phyloP scores from a whole-genome alignment of 805 yeast genomes.

The Nakazawaea ernobii region DNA sequence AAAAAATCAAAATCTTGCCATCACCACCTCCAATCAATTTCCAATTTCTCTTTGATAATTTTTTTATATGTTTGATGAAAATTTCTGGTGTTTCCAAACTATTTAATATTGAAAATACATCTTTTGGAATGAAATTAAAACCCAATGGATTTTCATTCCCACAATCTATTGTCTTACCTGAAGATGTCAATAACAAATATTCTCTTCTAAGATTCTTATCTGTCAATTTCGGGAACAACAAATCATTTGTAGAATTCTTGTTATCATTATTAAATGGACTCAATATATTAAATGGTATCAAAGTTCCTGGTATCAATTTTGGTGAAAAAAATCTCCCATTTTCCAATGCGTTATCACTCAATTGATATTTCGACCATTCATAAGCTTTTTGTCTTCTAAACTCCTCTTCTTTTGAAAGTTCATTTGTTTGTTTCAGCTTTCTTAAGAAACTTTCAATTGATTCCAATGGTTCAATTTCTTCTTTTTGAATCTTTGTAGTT shows the following conservation, averaged over 20 bases:
- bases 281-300: slow-evolving; percentile 17
- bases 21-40: slow-evolving; percentile 47
- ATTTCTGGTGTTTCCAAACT: slow-evolving; percentile 32
- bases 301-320: slow-evolving; percentile 26
- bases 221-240: slow-evolving; percentile 15
- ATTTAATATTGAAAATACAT: slow-evolving; percentile 34
- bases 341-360: slow-evolving; percentile 29
- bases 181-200: slow-evolving; percentile 17
- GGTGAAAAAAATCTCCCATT: slow-evolving; percentile 42
- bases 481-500: background rate
- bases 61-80: slow-evolving; percentile 30
- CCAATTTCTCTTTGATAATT: slow-evolving; percentile 44
- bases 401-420: slow-evolving; percentile 33
- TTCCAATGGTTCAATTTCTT: slow-evolving; percentile 9
- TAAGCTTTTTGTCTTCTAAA: slow-evolving; percentile 46
- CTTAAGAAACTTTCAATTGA: slow-evolving; percentile 36
- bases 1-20: slow-evolving; percentile 33
- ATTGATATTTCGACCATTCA: slow-evolving; percentile 41
- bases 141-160: slow-evolving; percentile 33
- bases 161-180: slow-evolving; percentile 30
- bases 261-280: background rate
- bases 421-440: slow-evolving; percentile 35
- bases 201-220: slow-evolving; percentile 12
- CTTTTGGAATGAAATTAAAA: slow-evolving; percentile 28
- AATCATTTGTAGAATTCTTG: slow-evolving; percentile 10